Conservation (phyloP, 176 grass and related monocot genomes). For the Cocos nucifera region DNA sequence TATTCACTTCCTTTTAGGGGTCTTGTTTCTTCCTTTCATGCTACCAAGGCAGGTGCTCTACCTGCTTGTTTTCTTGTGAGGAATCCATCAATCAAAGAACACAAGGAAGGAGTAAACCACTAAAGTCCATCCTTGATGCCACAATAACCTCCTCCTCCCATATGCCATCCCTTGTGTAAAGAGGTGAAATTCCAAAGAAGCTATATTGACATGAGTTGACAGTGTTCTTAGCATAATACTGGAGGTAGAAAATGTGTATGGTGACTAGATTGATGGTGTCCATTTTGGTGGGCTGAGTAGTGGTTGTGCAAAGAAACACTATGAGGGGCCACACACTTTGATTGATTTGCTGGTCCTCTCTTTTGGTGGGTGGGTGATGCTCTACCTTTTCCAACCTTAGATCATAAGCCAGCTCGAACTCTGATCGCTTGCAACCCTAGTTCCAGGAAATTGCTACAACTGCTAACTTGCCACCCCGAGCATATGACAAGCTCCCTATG, state of each 20-base stretch:
- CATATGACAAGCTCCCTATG: no score
- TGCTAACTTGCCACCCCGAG: no score
- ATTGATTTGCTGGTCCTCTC: no score
- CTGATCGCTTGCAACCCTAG: no score
- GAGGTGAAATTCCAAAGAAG: slow-evolving; percentile 29
- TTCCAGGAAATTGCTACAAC: no score
- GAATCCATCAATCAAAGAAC: slow-evolving; percentile 68
- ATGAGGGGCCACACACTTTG: no score
- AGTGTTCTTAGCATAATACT: slow-evolving; percentile 34
- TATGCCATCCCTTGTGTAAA: slow-evolving; percentile 89
- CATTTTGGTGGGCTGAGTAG: no score
- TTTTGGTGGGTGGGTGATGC: no score
- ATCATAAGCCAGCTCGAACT: no score
- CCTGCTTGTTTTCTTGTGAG: slow-evolving; percentile 40
- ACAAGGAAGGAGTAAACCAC: slow-evolving; percentile 9
- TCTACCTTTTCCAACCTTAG: no score
- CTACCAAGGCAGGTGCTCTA: neutral
- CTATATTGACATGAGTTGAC: slow-evolving; percentile 53
- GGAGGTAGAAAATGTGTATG: slow-evolving; percentile 7
- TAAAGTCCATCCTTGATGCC: slow-evolving; percentile 23
- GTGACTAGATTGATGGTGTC: neutral
- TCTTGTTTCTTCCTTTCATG: neutral
- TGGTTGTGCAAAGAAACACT: no score
- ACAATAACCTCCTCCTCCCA: slow-evolving; percentile 42
- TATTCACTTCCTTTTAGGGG: neutral